phyloP scores from a whole-genome alignment of 306 rosid genomes.

The Crotalaria pallida region DNA sequence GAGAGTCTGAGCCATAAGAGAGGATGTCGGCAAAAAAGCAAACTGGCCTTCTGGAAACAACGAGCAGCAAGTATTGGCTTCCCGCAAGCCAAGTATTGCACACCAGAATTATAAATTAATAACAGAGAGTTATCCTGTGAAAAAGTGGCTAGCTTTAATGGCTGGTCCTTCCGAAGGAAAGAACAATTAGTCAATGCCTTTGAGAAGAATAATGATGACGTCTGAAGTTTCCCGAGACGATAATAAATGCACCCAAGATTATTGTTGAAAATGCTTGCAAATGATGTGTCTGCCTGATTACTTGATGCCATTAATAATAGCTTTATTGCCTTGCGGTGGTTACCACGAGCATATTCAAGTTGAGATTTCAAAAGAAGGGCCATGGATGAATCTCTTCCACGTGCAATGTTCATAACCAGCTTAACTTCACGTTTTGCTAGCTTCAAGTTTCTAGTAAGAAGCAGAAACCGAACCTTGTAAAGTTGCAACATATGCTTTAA shows the following conservation, averaged over 20 bases:
- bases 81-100: slow-evolving; percentile 87
- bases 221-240: slow-evolving; percentile 91
- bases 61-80: slow-evolving; percentile 87
- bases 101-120: slow-evolving; percentile 77
- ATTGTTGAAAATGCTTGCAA: slow-evolving; percentile 77
- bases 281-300: slow-evolving; percentile 62
- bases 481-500: slow-evolving; percentile 92
- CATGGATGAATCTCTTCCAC: slow-evolving; percentile 81
- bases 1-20: slow-evolving; percentile 95
- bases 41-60: slow-evolving; percentile 89
- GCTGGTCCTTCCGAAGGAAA: slow-evolving; percentile 73
- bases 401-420: slow-evolving; percentile 90
- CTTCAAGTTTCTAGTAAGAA: slow-evolving; percentile 84
- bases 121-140: slow-evolving; percentile 81
- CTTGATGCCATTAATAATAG: slow-evolving; percentile 85
- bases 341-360: slow-evolving; percentile 94
- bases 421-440: slow-evolving; percentile 95
- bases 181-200: slow-evolving; percentile 75
- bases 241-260: slow-evolving; percentile 93
- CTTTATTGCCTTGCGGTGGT: slow-evolving; percentile 95
- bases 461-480: slow-evolving; percentile 81
- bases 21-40: slow-evolving; percentile 74
- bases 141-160: slow-evolving; percentile 56
- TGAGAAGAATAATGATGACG: slow-evolving; percentile 77
- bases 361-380: slow-evolving; percentile 96